phyloP scores from a whole-genome alignment of 495 filamentous ascomycete genomes.

The Tuber brumale region DNA sequence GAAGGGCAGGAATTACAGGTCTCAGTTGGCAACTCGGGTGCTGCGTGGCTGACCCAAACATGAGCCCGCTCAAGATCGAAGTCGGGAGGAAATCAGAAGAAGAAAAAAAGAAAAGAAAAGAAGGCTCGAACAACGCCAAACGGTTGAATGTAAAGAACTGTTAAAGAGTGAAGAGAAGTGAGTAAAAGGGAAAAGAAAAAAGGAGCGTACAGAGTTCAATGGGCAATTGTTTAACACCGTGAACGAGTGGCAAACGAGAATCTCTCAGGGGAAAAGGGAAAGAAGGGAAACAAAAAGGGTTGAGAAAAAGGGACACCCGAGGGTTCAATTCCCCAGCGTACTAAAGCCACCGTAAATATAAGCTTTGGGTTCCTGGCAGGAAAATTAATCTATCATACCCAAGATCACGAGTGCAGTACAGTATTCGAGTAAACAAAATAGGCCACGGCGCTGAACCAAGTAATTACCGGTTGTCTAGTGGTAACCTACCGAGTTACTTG shows the following conservation, averaged over 20 bases:
- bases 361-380: not conserved
- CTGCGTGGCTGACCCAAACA: slow-evolving; percentile 2
- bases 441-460: too few species aligned
- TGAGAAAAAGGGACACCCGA: not conserved
- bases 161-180: not conserved
- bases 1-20: slow-evolving; percentile 1
- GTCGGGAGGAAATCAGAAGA: slow-evolving; percentile 4
- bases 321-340: not conserved
- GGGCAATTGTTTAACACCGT: not conserved
- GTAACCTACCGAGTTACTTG: not conserved
- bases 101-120: slow-evolving; percentile 2
- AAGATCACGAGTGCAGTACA: not conserved
- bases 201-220: not conserved
- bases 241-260: not conserved
- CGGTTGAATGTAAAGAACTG: slow-evolving; percentile 8
- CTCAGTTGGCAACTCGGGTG: not conserved
- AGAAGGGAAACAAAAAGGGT: not conserved
- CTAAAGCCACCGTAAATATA: not conserved
- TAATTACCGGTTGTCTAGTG: not conserved
- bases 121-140: slow-evolving; percentile 20
- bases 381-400: too few species aligned
- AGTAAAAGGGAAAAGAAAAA: not conserved
- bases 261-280: not conserved
- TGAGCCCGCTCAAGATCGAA: not conserved
- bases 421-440: not conserved